Conservation (phyloP, 1,284 basidiomycete genomes). For the Fistulinella cinereoalba region DNA sequence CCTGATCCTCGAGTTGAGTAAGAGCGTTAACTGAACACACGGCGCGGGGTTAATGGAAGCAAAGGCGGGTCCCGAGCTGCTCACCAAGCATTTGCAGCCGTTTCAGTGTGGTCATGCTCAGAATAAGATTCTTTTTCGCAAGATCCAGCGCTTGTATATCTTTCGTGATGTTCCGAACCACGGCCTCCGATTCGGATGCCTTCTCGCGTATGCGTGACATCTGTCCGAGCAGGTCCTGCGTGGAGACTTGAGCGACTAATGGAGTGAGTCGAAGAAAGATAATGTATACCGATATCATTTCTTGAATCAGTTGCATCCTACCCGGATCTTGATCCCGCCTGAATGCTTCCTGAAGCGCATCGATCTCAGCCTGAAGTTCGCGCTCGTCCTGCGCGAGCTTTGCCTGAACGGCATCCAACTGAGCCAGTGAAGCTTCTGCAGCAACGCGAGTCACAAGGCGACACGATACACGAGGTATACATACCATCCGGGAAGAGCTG, state of each 20-base stretch:
- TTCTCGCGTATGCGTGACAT: slow-evolving; percentile 95
- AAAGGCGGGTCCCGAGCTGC: slow-evolving; percentile 21
- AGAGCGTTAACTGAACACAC: slow-evolving; percentile 69
- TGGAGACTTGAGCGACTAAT: slow-evolving; percentile 3
- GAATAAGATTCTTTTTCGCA: slow-evolving; percentile 90
- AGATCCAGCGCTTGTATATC: slow-evolving; percentile 95
- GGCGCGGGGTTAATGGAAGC: slow-evolving; percentile 1
- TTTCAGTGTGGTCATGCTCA: slow-evolving; percentile 89
- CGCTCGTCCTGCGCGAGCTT: slow-evolving; percentile 59
- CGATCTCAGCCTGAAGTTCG: slow-evolving; percentile 72
- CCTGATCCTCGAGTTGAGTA: slow-evolving; percentile 74
- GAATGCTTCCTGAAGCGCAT: slow-evolving; percentile 63
- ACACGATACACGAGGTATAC: slow-evolving; percentile 19
- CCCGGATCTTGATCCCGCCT: slow-evolving; percentile 76
- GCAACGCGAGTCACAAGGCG: slow-evolving; percentile 1
- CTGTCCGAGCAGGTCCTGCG: slow-evolving; percentile 85
- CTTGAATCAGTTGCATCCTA: slow-evolving; percentile 85
- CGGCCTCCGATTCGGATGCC: slow-evolving; percentile 92
- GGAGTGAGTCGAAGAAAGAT: background rate
- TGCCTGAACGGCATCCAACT: slow-evolving; percentile 60
- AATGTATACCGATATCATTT: slow-evolving; percentile 80
- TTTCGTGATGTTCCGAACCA: slow-evolving; percentile 92
- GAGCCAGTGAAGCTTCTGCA: slow-evolving; percentile 64
- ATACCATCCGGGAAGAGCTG: slow-evolving; percentile 74
- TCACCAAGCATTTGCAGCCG: slow-evolving; percentile 91